phyloP scores from a whole-genome alignment of 805 yeast genomes.

The Saccharomycopsis sp. region DNA sequence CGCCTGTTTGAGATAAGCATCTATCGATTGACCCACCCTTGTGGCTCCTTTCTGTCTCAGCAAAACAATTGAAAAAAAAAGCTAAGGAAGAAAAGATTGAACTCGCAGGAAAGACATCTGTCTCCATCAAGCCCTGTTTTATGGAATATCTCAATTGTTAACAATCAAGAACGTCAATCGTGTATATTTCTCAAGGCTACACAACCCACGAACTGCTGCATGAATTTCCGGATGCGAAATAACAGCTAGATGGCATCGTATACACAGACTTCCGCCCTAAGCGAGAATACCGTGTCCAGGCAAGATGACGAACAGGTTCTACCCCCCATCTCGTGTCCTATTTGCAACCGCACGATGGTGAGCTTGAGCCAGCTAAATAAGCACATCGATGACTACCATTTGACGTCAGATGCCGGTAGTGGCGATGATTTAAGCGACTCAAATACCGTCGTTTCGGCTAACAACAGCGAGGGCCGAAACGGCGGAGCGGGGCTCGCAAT shows the following conservation, averaged over 20 bases:
- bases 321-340: constrained; percentile 8
- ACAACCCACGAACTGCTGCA: too few species aligned
- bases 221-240: background rate
- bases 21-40: too few species aligned
- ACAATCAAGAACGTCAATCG: too few species aligned
- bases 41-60: too few species aligned
- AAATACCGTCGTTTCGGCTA: background rate
- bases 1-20: too few species aligned
- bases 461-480: background rate
- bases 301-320: background rate
- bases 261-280: background rate
- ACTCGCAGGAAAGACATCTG: too few species aligned
- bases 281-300: background rate
- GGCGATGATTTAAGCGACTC: background rate
- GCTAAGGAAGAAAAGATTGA: too few species aligned
- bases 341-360: constrained; percentile 6
- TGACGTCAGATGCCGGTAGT: background rate
- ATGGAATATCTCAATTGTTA: too few species aligned
- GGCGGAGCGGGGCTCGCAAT: background rate
- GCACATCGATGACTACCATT: constrained; percentile 14
- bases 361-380: constrained; percentile 8
- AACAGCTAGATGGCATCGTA: background rate
- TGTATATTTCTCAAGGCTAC: too few species aligned
- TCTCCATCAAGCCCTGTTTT: too few species aligned
- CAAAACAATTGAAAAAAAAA: too few species aligned